phyloP scores from a whole-genome alignment of 2,329 filamentous ascomycete genomes.

The Monosporascus ibericus region DNA sequence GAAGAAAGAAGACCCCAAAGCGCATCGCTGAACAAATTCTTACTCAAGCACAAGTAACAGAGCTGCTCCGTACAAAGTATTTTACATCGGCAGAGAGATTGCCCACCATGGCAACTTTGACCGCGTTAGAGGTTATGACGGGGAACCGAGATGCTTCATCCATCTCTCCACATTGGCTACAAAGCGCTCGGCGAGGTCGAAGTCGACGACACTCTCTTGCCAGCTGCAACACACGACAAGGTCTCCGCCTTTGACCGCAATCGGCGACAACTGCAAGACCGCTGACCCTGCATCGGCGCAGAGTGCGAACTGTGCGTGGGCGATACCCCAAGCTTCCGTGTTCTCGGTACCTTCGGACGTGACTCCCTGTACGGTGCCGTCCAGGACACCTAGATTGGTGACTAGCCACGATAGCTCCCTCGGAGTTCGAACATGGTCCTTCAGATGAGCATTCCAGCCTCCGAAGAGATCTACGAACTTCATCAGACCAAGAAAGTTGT shows the following conservation, averaged over 20 bases:
- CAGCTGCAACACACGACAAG: constrained; percentile 11
- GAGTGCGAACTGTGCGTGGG: constrained; percentile 11
- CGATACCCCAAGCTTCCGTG: constrained; percentile 7
- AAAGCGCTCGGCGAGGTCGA: constrained; percentile 8
- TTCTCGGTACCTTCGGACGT: background rate
- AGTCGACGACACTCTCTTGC: constrained; percentile 10
- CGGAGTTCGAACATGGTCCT: constrained; percentile 17
- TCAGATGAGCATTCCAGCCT: constrained; percentile 24
- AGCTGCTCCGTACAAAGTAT: too few relatives aligned
- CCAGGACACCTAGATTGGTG: constrained; percentile 27
- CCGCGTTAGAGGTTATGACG: background rate
- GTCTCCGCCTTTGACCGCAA: constrained; percentile 11
- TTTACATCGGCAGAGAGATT: too few relatives aligned
- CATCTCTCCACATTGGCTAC: constrained; percentile 9
- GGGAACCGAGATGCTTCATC: background rate
- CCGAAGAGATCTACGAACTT: constrained; percentile 17
- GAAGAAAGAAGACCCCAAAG: too few relatives aligned
- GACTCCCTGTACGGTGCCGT: constrained; percentile 9
- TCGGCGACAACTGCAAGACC: constrained; percentile 6
- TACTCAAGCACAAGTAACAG: too few relatives aligned
- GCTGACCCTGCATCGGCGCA: constrained; percentile 8
- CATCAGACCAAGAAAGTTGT: constrained; percentile 27
- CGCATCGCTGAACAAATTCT: too few relatives aligned
- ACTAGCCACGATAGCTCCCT: constrained; percentile 25
- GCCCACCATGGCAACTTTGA: background rate